Conservation (phyloP, 169 alveolate genomes). For the Plasmodium cynomolgi region DNA sequence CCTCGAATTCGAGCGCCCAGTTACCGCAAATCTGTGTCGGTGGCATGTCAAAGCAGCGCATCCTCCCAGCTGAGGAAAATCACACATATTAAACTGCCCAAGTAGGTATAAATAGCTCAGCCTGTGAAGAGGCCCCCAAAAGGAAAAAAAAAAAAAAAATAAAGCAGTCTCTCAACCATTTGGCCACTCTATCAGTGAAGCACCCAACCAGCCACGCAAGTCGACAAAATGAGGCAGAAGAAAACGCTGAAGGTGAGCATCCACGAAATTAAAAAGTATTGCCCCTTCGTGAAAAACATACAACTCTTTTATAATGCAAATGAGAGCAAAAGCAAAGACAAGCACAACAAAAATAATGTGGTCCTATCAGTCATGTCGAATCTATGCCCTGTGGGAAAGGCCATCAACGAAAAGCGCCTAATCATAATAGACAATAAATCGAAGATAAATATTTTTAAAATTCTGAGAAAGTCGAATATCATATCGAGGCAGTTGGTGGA, state of each 20-base stretch:
- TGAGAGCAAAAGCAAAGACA: conserved; percentile 60
- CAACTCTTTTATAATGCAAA: conserved; percentile 13
- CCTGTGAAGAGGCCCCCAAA: neutral
- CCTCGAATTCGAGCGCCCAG: neutral
- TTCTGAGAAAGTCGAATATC: conserved; percentile 33
- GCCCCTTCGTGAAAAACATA: conserved; percentile 69
- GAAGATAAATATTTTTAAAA: conserved; percentile 41
- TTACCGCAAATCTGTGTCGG: neutral
- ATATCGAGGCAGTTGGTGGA: conserved; percentile 4
- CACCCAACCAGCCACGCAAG: neutral
- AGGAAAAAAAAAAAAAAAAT: neutral
- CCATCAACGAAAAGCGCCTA: conserved; percentile 66
- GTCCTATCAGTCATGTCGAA: conserved; percentile 70
- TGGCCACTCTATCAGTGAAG: neutral
- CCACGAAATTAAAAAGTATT: conserved; percentile 59
- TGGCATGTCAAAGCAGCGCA: neutral
- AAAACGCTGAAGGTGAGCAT: conserved; percentile 67
- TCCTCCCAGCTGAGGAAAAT: neutral
- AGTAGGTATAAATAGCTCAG: neutral
- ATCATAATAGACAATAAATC: conserved; percentile 73
- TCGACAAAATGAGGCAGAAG: conserved; percentile 59
- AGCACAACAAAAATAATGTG: conserved; percentile 61
- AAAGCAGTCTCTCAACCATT: neutral
- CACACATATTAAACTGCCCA: neutral
- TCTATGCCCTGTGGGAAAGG: conserved; percentile 73